phyloP scores from a whole-genome alignment of 345 rosid genomes.

The Moricandia moricandioides region DNA sequence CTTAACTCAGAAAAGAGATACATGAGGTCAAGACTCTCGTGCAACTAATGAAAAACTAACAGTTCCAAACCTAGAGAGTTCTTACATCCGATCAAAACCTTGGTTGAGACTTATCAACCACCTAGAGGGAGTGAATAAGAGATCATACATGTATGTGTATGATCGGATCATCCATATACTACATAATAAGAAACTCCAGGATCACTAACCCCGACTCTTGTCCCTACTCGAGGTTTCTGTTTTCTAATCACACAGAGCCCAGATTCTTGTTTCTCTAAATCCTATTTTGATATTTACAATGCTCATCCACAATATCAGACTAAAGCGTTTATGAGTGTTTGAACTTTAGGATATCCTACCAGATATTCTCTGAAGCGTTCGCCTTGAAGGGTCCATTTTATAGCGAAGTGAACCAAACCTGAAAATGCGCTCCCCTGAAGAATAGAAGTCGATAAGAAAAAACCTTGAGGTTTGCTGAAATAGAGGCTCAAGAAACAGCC shows the following conservation, averaged over 20 bases:
- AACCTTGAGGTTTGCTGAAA: conserved; percentile 5
- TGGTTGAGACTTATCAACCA: conserved; percentile 19
- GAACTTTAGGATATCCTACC: conserved; percentile 39
- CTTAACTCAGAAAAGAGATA: conserved; percentile 7
- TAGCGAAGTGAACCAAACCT: conserved; percentile 78
- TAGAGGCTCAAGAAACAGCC: conserved; percentile 8
- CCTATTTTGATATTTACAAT: neutral
- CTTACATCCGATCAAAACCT: neutral
- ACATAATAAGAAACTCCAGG: neutral
- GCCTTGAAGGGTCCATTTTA: conserved; percentile 89
- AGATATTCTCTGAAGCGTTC: conserved; percentile 85
- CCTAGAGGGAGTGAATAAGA: conserved; percentile 16
- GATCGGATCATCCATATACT: neutral
- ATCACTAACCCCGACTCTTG: neutral
- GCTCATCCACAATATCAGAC: conserved; percentile 5
- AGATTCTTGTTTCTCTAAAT: neutral
- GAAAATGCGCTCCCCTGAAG: conserved; percentile 74
- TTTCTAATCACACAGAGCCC: neutral
- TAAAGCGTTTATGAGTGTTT: conserved; percentile 7
- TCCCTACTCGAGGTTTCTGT: neutral
- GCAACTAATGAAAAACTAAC: conserved; percentile 2
- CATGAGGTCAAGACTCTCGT: neutral
- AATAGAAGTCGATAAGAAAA: conserved; percentile 13
- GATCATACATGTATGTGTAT: neutral
- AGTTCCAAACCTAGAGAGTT: conserved; percentile 23